Evolutionary conservation across 129 eudicot genomes (phyloP), one percentile per base, ranked within the genome.

Genomic region (Lactuca sativa): DNA sequence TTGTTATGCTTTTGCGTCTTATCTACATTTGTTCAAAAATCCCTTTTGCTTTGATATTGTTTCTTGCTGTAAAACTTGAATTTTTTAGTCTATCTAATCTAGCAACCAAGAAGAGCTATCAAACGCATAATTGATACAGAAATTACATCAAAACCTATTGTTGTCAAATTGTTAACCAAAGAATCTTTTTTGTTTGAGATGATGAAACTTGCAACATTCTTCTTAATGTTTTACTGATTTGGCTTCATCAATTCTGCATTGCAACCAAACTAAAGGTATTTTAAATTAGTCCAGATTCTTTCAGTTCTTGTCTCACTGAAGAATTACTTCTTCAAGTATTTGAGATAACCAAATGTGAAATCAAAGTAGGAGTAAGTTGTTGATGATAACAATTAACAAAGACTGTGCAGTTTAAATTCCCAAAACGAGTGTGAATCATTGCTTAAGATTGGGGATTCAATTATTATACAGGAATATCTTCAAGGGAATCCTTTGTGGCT

Each of bases 401-500:
- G 30, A 25, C 30, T 25, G 30, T 25, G 30, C 30, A 25, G 30
- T 25, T 25, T 25, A 25, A 25, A 25, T 25, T 25, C 30, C 30
- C 30, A 25, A 25, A 25, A 25, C 30, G 1, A 25, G 30, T 25
- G 30, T 0, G 30, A 25, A 25, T 25, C 1, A 25, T 25, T 25
- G 30, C 30, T 25, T 25, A 25, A 25, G 30, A 25, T 25, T 25
- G 30, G 30, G 30, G 1, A 25, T 25, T 25, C 30, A 25, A 25
- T 25, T 25, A 48, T 9, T 30, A n/a, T 82, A 56, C 87, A 93
- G 98, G 98, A 93, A 60, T 93, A 93, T 82, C 90, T 93, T 73
- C 98, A 89, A 80, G 98, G 95, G 17, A 87, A 93, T 67, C 97
- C 98, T 3, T 60, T 89, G 54, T 93, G 98, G 98, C 77, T 89